Evolutionary conservation across 2,329 filamentous ascomycete genomes (phyloP).

Genomic region (Arthroderma sp.): DNA sequence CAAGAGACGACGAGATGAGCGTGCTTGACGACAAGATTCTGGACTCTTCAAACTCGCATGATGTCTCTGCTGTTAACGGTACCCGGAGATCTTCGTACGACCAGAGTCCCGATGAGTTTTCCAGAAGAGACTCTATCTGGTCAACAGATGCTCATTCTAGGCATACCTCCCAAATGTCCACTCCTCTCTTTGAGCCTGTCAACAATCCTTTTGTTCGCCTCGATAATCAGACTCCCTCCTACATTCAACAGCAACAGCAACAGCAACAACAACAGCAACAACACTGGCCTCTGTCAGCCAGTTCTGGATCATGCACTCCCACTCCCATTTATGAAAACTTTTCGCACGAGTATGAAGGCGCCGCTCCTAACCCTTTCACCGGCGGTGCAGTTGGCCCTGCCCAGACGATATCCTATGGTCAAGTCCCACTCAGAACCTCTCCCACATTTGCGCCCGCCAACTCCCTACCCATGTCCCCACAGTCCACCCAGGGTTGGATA

Average conservation of each 20-base stretch:
- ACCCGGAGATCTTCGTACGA: constrained; percentile 34
- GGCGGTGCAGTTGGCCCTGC: constrained; percentile 30
- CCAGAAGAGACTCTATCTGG: constrained; percentile 40
- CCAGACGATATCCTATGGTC: constrained; percentile 24
- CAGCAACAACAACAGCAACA: constrained; percentile 27
- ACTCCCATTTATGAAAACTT: constrained; percentile 58
- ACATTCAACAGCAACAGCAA: constrained; percentile 15
- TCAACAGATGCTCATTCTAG: constrained; percentile 31
- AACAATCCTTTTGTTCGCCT: constrained; percentile 36
- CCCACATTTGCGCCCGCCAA: constrained; percentile 35
- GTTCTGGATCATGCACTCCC: constrained; percentile 60
- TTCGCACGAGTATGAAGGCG: constrained; percentile 37
- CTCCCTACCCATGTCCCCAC: constrained; percentile 46
- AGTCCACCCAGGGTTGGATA: constrained; percentile 47
- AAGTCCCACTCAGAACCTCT: constrained; percentile 33
- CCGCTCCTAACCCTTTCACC: constrained; percentile 29
- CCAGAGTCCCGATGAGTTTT: constrained; percentile 37
- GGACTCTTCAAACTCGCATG: constrained; percentile 33
- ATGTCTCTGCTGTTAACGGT: constrained; percentile 35
- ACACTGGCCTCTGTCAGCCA: constrained; percentile 51
- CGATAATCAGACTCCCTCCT: constrained; percentile 31
- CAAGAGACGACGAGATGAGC: constrained; percentile 41
- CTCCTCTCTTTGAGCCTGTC: constrained; percentile 37
- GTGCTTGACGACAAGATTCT: constrained; percentile 38
- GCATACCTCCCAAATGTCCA: constrained; percentile 29